A percentile compares a stretch with the other conserved stretches of the same genome.
Conservation (phyloP, 2,329 filamentous ascomycete species). For the Colletotrichum shisoi region DNA sequence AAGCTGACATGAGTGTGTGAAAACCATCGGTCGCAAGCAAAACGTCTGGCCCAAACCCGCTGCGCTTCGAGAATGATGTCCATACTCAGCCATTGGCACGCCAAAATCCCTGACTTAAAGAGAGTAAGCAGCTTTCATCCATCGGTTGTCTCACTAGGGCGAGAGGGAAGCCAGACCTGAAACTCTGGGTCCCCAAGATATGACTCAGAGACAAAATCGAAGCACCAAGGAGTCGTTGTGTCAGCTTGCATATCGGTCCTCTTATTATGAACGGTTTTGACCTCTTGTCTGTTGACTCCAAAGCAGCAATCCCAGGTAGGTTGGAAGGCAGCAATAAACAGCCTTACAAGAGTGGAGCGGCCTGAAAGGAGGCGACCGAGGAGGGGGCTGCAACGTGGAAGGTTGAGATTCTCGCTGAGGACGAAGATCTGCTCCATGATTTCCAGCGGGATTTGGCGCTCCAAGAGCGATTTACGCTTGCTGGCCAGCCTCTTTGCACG, state of each 20-base stretch:
- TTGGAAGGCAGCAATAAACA: constrained; percentile 50
- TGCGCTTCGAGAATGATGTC: constrained; percentile 57
- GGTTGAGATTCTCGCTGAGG: constrained; percentile 57
- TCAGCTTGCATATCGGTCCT: background rate
- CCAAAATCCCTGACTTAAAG: constrained; percentile 55
- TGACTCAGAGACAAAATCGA: background rate
- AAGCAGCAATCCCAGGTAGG: constrained; percentile 52
- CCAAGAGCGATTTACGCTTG: constrained; percentile 43
- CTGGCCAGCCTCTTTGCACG: too few species aligned
- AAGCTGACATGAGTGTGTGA: constrained; percentile 42
- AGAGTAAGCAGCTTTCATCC: constrained; percentile 39
- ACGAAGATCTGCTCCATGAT: constrained; percentile 62
- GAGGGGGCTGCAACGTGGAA: constrained; percentile 55
- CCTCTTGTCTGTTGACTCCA: constrained; percentile 40
- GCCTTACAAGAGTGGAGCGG: constrained; percentile 48
- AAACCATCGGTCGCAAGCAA: constrained; percentile 48
- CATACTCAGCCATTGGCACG: constrained; percentile 54
- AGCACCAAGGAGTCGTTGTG: background rate
- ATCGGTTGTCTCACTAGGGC: constrained; percentile 52
- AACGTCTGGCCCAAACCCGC: constrained; percentile 55
- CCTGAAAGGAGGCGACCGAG: constrained; percentile 58
- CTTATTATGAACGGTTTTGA: background rate
- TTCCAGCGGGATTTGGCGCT: constrained; percentile 56
- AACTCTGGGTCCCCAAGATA: constrained; percentile 49
- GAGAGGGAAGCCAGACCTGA: too few species aligned